Percentiles rank a stretch among this genome's conserved stretches.
These are phyloP conservation scores for Penicillium robsamsonii DNA, from an alignment of 495 filamentous ascomycete genomes.

Conservation along the genomic window DNA sequence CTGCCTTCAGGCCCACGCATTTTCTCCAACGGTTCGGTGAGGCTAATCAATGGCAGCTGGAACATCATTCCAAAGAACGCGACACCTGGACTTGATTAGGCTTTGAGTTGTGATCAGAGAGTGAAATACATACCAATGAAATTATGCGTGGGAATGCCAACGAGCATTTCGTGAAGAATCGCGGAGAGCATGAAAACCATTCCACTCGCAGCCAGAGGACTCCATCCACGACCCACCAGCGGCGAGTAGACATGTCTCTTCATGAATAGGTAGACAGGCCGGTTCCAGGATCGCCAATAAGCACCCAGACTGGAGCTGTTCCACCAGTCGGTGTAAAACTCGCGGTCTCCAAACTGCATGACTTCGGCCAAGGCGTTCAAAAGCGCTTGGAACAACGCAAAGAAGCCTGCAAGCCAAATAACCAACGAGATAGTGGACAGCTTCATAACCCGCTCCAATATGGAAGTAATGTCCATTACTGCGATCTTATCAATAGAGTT, in stretches of 20 bases:
- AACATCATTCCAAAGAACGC: conserved; percentile 92
- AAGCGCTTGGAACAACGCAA: conserved; percentile 86
- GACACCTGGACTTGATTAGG: conserved; percentile 56
- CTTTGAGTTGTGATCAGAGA: not conserved
- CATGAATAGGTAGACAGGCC: conserved; percentile 95
- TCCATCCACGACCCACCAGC: conserved; percentile 77
- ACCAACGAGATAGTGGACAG: conserved; percentile 88
- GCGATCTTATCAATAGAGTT: conserved; percentile 87
- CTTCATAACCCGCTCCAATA: conserved; percentile 89
- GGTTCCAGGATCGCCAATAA: conserved; percentile 98
- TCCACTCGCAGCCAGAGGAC: conserved; percentile 60
- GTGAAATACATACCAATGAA: conserved; percentile 63
- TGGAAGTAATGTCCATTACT: conserved; percentile 73
- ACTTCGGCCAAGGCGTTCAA: conserved; percentile 91
- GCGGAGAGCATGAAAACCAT: conserved; percentile 85
- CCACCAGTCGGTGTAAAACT: conserved; percentile 98
- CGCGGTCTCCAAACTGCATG: conserved; percentile 83
- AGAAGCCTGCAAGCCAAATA: conserved; percentile 97
- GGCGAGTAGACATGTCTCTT: conserved; percentile 87
- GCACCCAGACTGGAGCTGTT: conserved; percentile 79
- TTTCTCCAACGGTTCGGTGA: conserved; percentile 75
- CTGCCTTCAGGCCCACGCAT: conserved; percentile 70
- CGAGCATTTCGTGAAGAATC: conserved; percentile 84
- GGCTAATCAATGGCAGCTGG: conserved; percentile 81
- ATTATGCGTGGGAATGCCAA: conserved; percentile 94